Conservation (phyloP, 306 rosid genomes). For the Astragalus glycyphyllos region DNA sequence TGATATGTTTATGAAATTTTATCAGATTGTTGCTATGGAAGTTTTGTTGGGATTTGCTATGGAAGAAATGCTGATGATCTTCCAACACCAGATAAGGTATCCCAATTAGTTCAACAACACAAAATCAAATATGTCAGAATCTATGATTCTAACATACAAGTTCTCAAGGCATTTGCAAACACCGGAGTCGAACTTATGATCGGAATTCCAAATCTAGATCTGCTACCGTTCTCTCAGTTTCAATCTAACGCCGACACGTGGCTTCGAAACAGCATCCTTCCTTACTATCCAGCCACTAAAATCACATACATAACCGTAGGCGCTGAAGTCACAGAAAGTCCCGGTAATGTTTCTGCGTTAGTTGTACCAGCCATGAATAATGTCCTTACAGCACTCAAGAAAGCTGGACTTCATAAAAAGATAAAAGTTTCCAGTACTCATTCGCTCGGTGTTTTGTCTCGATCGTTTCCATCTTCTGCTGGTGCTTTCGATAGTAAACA, state of each 20-base stretch:
- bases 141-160: conserved; percentile 87
- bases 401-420: conserved; percentile 78
- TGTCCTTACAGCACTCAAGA: conserved; percentile 81
- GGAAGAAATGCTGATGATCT: conserved; percentile 98
- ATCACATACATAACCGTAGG: conserved; percentile 93
- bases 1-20: conserved; percentile 28
- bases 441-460: conserved; percentile 92
- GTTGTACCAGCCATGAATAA: conserved; percentile 96
- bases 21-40: conserved; percentile 78
- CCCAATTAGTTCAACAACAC: conserved; percentile 79
- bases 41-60: conserved; percentile 88
- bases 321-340: conserved; percentile 85
- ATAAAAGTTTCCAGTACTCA: conserved; percentile 89
- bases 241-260: conserved; percentile 94
- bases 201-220: conserved; percentile 82
- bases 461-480: conserved; percentile 98
- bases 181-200: conserved; percentile 91
- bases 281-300: conserved; percentile 90
- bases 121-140: conserved; percentile 82
- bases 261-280: conserved; percentile 89
- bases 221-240: conserved; percentile 87
- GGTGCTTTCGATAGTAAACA: conserved; percentile 89
- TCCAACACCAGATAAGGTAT: conserved; percentile 94
- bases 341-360: conserved; percentile 63
- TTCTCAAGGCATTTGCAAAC: conserved; percentile 94